A percentile compares a stretch with the other conserved stretches of the same genome.
These are phyloP conservation scores for Coemansia sp. DNA, from an alignment of 192 early-diverging fungal genomes.

Conservation along the genomic window DNA sequence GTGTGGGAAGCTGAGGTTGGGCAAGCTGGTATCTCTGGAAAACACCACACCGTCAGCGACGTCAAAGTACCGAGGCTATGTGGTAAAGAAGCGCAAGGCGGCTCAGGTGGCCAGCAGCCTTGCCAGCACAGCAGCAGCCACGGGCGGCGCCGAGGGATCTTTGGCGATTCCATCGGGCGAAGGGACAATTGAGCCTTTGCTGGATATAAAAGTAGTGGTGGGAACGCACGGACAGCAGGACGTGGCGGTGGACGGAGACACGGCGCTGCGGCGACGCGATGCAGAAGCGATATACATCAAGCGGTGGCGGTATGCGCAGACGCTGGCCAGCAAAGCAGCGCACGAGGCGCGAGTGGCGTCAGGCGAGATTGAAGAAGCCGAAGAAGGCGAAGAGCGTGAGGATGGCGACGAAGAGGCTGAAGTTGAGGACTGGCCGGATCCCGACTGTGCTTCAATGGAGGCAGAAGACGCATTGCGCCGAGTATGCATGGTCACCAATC, in stretches of 20 bases:
- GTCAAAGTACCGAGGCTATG: slow-evolving; percentile 42
- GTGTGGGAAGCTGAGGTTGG: slow-evolving; percentile 14
- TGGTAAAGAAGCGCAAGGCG: slow-evolving; percentile 42
- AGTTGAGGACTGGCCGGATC: slow-evolving; percentile 42
- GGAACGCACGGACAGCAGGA: slow-evolving; percentile 43
- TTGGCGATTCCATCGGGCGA: slow-evolving; percentile 25
- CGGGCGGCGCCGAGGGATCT: slow-evolving; percentile 5
- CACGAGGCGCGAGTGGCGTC: slow-evolving; percentile 30
- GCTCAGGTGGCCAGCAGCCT: neutral
- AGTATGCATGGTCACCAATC: slow-evolving; percentile 30
- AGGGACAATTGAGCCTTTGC: slow-evolving; percentile 33
- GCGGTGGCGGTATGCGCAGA: slow-evolving; percentile 43
- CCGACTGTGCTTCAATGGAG: slow-evolving; percentile 27
- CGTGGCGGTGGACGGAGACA: slow-evolving; percentile 10
- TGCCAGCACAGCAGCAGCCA: neutral
- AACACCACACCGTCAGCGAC: slow-evolving; percentile 16
- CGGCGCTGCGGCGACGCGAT: slow-evolving; percentile 27
- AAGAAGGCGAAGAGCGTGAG: slow-evolving; percentile 49
- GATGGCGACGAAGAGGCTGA: slow-evolving; percentile 25
- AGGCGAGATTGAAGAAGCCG: slow-evolving; percentile 50
- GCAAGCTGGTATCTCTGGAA: slow-evolving; percentile 22
- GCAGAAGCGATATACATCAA: slow-evolving; percentile 36
- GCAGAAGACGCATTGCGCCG: slow-evolving; percentile 49
- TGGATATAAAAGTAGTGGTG: slow-evolving; percentile 26
- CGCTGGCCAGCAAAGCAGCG: slow-evolving; percentile 27